A percentile compares a stretch with the other conserved stretches of the same genome.
Conservation (phyloP, 2,329 filamentous ascomycete species). For the Colletotrichum sidae region DNA sequence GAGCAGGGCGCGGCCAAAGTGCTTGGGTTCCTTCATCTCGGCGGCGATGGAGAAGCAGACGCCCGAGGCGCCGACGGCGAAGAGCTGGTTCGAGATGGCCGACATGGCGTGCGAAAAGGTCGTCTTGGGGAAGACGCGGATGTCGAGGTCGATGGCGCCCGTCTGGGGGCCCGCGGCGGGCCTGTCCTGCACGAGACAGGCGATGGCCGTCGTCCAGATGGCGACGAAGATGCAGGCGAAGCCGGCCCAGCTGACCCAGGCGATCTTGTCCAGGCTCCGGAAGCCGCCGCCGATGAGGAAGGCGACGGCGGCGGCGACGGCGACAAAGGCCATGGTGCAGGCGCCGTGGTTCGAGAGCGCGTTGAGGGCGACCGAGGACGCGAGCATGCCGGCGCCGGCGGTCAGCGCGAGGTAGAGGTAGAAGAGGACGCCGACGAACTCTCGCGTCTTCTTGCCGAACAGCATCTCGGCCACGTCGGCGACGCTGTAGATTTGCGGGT, state of each 20-base stretch:
- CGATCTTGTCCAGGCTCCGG: slow-evolving; percentile 46
- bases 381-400: slow-evolving; percentile 50
- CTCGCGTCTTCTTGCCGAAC: slow-evolving; percentile 58
- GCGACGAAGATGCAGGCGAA: slow-evolving; percentile 36
- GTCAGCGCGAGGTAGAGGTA: slow-evolving; percentile 49
- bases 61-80: slow-evolving; percentile 51
- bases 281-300: slow-evolving; percentile 46
- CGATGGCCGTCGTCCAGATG: slow-evolving; percentile 43
- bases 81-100: slow-evolving; percentile 48
- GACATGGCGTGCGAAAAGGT: slow-evolving; percentile 45
- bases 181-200: slow-evolving; percentile 44
- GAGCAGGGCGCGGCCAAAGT: slow-evolving; percentile 44
- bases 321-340: slow-evolving; percentile 55
- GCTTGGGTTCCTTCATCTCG: slow-evolving; percentile 48
- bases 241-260: slow-evolving; percentile 48
- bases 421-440: slow-evolving; percentile 51
- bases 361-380: slow-evolving; percentile 54
- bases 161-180: slow-evolving; percentile 41
- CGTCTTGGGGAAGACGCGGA: slow-evolving; percentile 42
- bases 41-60: slow-evolving; percentile 48
- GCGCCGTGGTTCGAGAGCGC: slow-evolving; percentile 51
- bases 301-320: slow-evolving; percentile 45
- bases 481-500: slow-evolving; percentile 62
- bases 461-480: slow-evolving; percentile 62
- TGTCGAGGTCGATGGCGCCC: slow-evolving; percentile 43